Conservation (phyloP, 2,329 filamentous ascomycete species). For the Botrytis squamosa region DNA sequence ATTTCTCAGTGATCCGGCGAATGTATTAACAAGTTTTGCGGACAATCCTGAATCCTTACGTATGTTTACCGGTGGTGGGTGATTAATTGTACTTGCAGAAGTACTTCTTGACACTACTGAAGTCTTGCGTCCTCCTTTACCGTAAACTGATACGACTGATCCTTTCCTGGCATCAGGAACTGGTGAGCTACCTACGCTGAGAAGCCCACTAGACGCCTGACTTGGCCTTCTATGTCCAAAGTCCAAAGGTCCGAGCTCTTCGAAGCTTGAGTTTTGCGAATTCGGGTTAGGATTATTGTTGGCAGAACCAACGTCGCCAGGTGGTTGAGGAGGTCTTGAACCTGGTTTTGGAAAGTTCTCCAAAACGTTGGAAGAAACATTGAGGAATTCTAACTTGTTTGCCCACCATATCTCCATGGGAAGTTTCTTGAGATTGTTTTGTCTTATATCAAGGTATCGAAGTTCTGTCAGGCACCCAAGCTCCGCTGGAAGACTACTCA, state of each 20-base stretch:
- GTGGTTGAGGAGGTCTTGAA: conserved; percentile 63
- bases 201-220: conserved; percentile 72
- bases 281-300: conserved; percentile 37
- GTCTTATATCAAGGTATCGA: conserved; percentile 80
- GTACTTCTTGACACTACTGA: conserved; percentile 72
- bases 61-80: conserved; percentile 50
- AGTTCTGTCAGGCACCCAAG: conserved; percentile 86
- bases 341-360: conserved; percentile 86
- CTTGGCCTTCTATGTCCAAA: conserved; percentile 72
- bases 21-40: conserved; percentile 77
- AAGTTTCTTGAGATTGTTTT: conserved; percentile 87
- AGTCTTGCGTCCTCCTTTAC: conserved; percentile 77
- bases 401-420: conserved; percentile 97
- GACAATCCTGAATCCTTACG: conserved; percentile 91
- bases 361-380: conserved; percentile 92
- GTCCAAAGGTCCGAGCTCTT: conserved; percentile 70
- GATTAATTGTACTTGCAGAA: conserved; percentile 46
- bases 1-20: conserved; percentile 80
- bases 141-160: conserved; percentile 79
- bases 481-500: conserved; percentile 79
- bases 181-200: conserved; percentile 75
- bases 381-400: conserved; percentile 83
- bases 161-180: conserved; percentile 66
- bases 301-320: conserved; percentile 47
- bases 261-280: conserved; percentile 67